Evolutionary conservation across 345 rosid species (phyloP).

Genomic region (Barbarea vulgaris): DNA sequence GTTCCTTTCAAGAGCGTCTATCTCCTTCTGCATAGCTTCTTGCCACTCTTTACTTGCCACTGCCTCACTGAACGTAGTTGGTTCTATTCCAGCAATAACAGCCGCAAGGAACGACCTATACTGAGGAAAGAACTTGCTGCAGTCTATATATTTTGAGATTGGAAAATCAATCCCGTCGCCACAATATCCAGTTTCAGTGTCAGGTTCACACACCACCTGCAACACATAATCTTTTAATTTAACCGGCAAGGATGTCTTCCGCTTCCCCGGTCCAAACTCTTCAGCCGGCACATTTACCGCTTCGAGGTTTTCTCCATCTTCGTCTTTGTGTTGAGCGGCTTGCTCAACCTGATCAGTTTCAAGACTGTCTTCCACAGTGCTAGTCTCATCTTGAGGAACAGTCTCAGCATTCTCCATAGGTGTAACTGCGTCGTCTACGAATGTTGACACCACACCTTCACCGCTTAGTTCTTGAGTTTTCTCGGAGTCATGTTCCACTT

Average conservation of each 20-base stretch:
- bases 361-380: no score
- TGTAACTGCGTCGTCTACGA: no score
- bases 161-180: background rate
- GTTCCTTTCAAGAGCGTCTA: background rate
- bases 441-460: no score
- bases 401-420: no score
- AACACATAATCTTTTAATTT: background rate
- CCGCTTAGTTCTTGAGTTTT: no score
- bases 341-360: no score
- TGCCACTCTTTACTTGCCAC: background rate
- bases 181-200: no score
- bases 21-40: background rate
- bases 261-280: background rate
- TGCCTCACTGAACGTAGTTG: background rate
- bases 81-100: background rate
- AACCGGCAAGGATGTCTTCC: fast-evolving
- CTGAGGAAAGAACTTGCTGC: background rate
- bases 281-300: no score
- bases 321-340: no score
- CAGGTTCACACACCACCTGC: background rate
- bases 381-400: no score
- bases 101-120: background rate
- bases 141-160: background rate
- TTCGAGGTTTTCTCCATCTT: no score
- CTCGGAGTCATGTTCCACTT: no score